phyloP scores from a whole-genome alignment of 768 basidiomycete species.

The Rhodotorula diobovata region DNA sequence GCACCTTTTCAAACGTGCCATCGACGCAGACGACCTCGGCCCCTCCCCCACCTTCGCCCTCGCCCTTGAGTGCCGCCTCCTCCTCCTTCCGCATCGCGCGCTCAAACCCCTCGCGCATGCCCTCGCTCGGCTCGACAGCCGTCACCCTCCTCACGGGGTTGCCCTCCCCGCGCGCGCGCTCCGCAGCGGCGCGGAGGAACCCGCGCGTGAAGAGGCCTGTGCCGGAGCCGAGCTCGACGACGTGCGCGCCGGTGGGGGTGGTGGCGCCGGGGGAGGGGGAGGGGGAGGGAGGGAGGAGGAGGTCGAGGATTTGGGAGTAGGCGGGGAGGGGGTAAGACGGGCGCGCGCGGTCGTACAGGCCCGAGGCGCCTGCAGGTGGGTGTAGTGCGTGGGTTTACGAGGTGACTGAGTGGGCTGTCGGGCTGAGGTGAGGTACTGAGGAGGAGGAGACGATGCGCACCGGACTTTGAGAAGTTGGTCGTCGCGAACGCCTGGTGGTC shows the following conservation, averaged over 20 bases:
- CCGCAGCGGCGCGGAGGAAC: slow-evolving; percentile 49
- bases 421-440: not conserved
- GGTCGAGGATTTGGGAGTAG: slow-evolving; percentile 59
- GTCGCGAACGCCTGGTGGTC: not conserved
- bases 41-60: no score
- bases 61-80: not conserved
- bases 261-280: no score
- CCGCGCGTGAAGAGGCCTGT: slow-evolving; percentile 39
- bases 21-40: slow-evolving; percentile 55
- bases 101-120: slow-evolving; percentile 75
- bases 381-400: not conserved
- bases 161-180: not conserved
- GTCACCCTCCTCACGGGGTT: slow-evolving; percentile 50
- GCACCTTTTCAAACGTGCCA: slow-evolving; percentile 66
- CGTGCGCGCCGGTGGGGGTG: slow-evolving; percentile 33
- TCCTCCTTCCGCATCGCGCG: no score
- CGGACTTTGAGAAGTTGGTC: not conserved
- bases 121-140: slow-evolving; percentile 74
- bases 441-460: not conserved
- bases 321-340: slow-evolving; percentile 73
- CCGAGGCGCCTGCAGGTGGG: slow-evolving; percentile 17
- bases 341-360: slow-evolving; percentile 56
- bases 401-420: no score
- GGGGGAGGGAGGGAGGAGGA: no score
- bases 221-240: slow-evolving; percentile 45